Conservation (phyloP, 441 rosid genomes). For the Daphne laureola region DNA sequence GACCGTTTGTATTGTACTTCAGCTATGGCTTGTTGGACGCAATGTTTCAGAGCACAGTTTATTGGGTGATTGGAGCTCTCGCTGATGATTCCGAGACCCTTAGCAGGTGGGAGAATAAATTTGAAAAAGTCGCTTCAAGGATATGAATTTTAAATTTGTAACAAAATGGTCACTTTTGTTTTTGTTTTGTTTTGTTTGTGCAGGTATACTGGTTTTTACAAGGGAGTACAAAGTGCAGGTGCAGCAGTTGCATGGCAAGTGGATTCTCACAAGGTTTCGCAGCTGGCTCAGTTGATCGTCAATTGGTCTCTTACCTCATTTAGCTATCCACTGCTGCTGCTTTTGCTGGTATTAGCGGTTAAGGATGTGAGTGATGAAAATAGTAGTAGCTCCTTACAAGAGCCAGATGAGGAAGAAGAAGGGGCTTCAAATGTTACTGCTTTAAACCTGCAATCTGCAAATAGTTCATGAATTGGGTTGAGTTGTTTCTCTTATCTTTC, state of each 20-base stretch:
- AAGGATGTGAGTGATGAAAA: conserved; percentile 22
- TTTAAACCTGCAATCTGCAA: neutral
- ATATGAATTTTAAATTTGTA: too few species aligned
- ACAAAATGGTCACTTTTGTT: too few species aligned
- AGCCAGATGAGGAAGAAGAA: too few species aligned
- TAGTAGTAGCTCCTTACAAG: too few species aligned
- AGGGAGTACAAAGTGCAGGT: conserved; percentile 69
- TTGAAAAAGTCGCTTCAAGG: too few species aligned
- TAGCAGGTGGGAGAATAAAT: conserved; percentile 34
- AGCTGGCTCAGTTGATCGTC: conserved; percentile 31
- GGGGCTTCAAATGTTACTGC: conserved; percentile 10
- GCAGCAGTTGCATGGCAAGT: conserved; percentile 65
- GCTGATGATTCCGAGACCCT: conserved; percentile 58
- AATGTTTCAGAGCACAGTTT: conserved; percentile 55
- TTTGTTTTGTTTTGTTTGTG: neutral
- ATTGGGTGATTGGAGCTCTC: conserved; percentile 56
- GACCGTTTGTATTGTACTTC: conserved; percentile 47
- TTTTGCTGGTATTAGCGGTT: conserved; percentile 38
- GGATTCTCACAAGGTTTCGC: conserved; percentile 32
- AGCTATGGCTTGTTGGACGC: conserved; percentile 49
- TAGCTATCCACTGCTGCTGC: conserved; percentile 40
- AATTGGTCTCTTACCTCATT: conserved; percentile 50
- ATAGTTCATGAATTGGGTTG: too few species aligned
- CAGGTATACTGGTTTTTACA: conserved; percentile 60
- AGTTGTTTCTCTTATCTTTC: too few species aligned